Evolutionary conservation across 768 basidiomycete species (phyloP), one percentile per base, ranked within the genome.

Genomic region (Collybia mongolica): DNA sequence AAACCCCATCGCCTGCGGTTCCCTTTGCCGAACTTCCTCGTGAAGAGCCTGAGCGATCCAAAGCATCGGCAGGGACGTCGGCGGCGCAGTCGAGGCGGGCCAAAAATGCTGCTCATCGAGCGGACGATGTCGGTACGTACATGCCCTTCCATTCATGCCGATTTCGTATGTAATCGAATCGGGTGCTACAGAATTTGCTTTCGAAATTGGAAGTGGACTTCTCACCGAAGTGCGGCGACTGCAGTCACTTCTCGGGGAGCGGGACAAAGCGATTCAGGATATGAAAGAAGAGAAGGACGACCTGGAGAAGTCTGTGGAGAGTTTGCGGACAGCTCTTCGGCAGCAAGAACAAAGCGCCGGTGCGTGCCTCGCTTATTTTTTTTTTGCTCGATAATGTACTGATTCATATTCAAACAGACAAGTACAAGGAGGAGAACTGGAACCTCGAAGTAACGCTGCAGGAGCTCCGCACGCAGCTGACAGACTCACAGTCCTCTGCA

Each of bases 341-440:
- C 76, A 84, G 42, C 88, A 93, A 61, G 91, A 97, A 69, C 82
- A 86, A 65, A 87, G 76, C 52, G 77, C 89, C 51, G 92, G 92
- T 88, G 56, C 47, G 82, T 32, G 47, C 39, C 28, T 52, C 37
- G 42, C 44, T 54, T 22, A 26, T 24, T 3, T 48, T 18, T 42
- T 24, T 3, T 48, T 18, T 42, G 8, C 48, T 23, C 36, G 48
- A 22, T 15, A 40, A 54, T 28, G 20, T 20, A 52, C 35, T 41
- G 41, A 48, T n/a, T n/a, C n/a, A n/a, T 48, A 23, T 43, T 23
- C 2, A 17, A 19, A 24, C 61, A 88, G 96, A 98, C 66, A 93
- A 93, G 55, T 96, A 85, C 82, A 93, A 93, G 71, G 96, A 98
- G 71, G 93, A 95, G 70, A 98, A 97, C 66, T 98, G 97, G 97